Percentiles rank a stretch among this genome's conserved stretches.
Conservation (phyloP, 176 grass and related monocot genomes). For the Luzula sylvatica region DNA sequence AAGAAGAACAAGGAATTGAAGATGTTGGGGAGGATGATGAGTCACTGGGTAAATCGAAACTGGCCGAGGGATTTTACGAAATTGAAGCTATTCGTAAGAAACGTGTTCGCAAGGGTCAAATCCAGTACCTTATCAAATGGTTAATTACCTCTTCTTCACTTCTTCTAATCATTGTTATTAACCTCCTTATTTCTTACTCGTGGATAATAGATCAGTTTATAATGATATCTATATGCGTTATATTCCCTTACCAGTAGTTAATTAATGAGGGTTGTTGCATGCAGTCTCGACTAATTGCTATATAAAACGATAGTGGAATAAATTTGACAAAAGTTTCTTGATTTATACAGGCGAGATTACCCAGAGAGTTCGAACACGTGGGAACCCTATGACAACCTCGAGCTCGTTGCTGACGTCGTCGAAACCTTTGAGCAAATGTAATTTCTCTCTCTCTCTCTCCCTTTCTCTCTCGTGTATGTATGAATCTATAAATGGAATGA, state of each 20-base stretch:
- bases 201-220: no score
- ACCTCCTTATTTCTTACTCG: no score
- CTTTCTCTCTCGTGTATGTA: not conserved
- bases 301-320: no score
- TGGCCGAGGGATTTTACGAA: conserved; percentile 70
- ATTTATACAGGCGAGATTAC: conserved; percentile 53
- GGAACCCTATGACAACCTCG: conserved; percentile 68
- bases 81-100: conserved; percentile 75
- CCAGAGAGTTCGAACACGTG: conserved; percentile 76
- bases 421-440: conserved; percentile 50
- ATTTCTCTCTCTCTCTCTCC: not conserved
- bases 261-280: no score
- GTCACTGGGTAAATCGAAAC: conserved; percentile 21
- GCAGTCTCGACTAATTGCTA: no score
- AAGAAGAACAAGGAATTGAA: no score
- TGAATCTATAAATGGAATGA: not conserved
- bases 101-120: conserved; percentile 42
- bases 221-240: not conserved
- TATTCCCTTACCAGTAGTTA: not conserved
- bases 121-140: conserved; percentile 96
- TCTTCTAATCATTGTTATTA: not conserved
- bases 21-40: not conserved
- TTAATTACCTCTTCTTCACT: conserved; percentile 7
- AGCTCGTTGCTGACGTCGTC: conserved; percentile 51
- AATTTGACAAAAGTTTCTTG: not conserved